These are phyloP conservation scores for Aureobasidium sp. DNA, from an alignment of 2,329 filamentous ascomycete genomes.

Conservation along the genomic window DNA sequence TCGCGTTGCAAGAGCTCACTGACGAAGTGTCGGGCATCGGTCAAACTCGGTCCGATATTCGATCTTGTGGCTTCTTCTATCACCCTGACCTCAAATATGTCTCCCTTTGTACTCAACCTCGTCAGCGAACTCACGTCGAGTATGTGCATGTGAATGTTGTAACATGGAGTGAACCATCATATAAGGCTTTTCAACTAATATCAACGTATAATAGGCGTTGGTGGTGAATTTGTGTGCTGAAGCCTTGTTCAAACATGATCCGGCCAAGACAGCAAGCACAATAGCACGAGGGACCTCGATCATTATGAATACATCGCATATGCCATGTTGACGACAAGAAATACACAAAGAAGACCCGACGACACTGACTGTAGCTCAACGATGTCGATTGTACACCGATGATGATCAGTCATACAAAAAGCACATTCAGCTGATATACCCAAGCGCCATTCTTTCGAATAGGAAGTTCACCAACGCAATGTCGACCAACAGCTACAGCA, in stretches of 20 bases:
- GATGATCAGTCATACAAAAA: background rate
- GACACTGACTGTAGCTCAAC: background rate
- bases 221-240: background rate
- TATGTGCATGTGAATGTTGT: background rate
- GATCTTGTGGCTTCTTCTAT: background rate
- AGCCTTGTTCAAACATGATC: background rate
- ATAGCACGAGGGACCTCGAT: background rate
- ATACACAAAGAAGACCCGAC: background rate
- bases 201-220: no score
- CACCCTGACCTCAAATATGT: background rate
- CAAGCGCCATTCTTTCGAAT: background rate
- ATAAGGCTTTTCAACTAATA: no score
- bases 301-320: no score
- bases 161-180: background rate
- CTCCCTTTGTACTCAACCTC: background rate
- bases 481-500: no score
- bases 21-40: background rate
- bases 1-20: constrained; percentile 7
- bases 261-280: background rate
- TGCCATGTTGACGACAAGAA: background rate
- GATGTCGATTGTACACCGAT: no score
- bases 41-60: background rate
- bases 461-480: background rate
- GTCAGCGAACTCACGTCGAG: background rate
- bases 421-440: background rate